These are phyloP conservation scores for Alloascoidea africana DNA, from an alignment of 805 yeast species.

Conservation along the genomic window DNA sequence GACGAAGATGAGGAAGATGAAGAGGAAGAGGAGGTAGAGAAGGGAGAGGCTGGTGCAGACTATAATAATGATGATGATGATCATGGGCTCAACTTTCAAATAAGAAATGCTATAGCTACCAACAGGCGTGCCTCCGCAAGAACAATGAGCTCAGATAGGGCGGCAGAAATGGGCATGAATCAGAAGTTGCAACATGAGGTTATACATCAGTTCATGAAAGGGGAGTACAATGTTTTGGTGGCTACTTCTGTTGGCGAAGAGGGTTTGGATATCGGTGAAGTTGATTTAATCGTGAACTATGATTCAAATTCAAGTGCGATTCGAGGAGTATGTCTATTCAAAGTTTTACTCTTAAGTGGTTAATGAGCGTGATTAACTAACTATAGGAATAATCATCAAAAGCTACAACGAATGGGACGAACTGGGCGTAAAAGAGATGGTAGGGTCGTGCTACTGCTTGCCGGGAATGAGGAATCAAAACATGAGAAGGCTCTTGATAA, in stretches of 20 bases:
- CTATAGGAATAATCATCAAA: too few relatives aligned
- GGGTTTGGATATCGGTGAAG: slow-evolving; percentile 97
- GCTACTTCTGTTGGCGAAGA: slow-evolving; percentile 98
- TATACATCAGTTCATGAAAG: slow-evolving; percentile 57
- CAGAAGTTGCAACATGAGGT: slow-evolving; percentile 78
- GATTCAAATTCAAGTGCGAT: slow-evolving; percentile 92
- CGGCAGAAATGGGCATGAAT: slow-evolving; percentile 75
- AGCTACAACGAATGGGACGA: slow-evolving; percentile 95
- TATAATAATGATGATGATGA: slow-evolving; percentile 1
- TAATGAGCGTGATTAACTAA: too few relatives aligned
- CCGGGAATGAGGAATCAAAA: slow-evolving; percentile 64
- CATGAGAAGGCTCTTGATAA: slow-evolving; percentile 77
- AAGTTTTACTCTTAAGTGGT: too few relatives aligned
- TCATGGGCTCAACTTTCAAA: neutral
- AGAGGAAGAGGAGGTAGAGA: slow-evolving; percentile 17
- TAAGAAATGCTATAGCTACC: slow-evolving; percentile 4
- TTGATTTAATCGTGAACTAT: slow-evolving; percentile 81
- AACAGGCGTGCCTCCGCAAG: slow-evolving; percentile 23
- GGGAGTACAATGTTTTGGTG: slow-evolving; percentile 64
- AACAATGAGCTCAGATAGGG: slow-evolving; percentile 55
- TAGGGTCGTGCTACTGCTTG: slow-evolving; percentile 54
- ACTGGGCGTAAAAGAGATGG: slow-evolving; percentile 95
- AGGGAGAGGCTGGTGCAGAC: slow-evolving; percentile 11
- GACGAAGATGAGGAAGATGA: slow-evolving; percentile 16
- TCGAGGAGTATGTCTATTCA: too few relatives aligned